Evolutionary conservation across 306 rosid genomes (phyloP), one percentile per base, ranked within the genome.

Genomic region (Urtica urens): DNA sequence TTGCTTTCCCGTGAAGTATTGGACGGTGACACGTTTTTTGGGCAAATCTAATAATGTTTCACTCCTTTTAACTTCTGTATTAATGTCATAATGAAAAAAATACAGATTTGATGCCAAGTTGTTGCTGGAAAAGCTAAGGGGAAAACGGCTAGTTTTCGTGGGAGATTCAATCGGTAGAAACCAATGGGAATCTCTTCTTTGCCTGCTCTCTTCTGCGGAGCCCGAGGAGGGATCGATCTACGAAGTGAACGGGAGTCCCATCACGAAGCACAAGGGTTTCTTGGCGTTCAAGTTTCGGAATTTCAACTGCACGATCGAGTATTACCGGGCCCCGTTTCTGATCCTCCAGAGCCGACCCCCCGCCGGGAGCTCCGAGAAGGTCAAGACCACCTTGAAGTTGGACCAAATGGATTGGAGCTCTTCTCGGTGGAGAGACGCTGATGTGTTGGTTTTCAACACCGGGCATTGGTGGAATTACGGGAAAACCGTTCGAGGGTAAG

Each of bases 381-480:
- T 87, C 14, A 70, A 41, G 58, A 70, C 81, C 55, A 78, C 94
- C 13, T 61, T 87, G 49, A 83, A 77, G 50, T 50, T 87, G 72
- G 88, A 83, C 64, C 60, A 69, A 54, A 80, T 87, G 96, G 96
- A 87, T 74, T 87, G 94, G 94, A 58, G 57, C 54, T 73, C 88
- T 54, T 23, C 40, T 26, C 74, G 58, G 51, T 87, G 96, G 96
- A 80, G 62, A 58, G 72, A 78, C 67, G 93, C 95, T 10, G 82
- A 88, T 76, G 47, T 83, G 4, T 17, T 88, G 43, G 70, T 88
- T 47, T 71, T 88, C 19, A 88, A 88, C 57, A 69, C 97, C 18
- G 95, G 97, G 41, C 97, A 83, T 46, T 83, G 95, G 95, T 83
- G 97, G 96, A 88, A 70, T 57, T 56, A 78, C 27, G 86, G 72